These are phyloP conservation scores for Colletotrichum trifolii DNA, from an alignment of 2,329 filamentous ascomycete genomes.

Conservation along the genomic window DNA sequence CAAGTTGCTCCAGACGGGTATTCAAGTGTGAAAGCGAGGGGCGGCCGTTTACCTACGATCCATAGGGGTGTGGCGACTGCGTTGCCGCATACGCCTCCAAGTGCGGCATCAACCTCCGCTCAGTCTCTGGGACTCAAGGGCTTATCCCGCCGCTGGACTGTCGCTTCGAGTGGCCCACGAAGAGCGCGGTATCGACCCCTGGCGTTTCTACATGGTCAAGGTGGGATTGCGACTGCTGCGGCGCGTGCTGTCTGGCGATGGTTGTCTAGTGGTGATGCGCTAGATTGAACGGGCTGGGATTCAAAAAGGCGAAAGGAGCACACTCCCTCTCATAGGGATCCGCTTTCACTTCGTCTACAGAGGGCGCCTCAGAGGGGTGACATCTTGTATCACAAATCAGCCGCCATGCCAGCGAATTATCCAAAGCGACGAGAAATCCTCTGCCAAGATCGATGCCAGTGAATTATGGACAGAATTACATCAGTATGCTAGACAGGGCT, in stretches of 20 bases:
- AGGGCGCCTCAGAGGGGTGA: no score
- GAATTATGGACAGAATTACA: not conserved
- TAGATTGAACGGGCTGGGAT: no score
- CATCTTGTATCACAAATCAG: no score
- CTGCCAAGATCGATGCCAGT: not conserved
- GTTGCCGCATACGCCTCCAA: constrained; percentile 49
- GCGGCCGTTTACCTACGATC: constrained; percentile 38
- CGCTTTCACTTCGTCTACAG: no score
- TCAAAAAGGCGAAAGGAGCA: no score
- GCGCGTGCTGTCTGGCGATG: not conserved
- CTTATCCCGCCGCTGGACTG: constrained; percentile 36
- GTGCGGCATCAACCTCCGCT: constrained; percentile 45
- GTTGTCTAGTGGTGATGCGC: no score
- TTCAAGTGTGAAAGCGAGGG: constrained; percentile 32
- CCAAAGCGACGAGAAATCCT: not conserved
- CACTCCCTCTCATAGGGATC: no score
- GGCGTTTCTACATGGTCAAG: constrained; percentile 41
- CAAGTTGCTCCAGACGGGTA: constrained; percentile 37
- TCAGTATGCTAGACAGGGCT: constrained; percentile 27
- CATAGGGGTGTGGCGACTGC: constrained; percentile 43
- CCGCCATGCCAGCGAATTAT: no score
- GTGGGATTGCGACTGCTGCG: constrained; percentile 6
- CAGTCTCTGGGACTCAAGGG: constrained; percentile 41
- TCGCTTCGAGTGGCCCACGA: constrained; percentile 41
- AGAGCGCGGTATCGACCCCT: constrained; percentile 41